Conservation (phyloP, 192 early-diverging fungal species). For the Backusella sp. region DNA sequence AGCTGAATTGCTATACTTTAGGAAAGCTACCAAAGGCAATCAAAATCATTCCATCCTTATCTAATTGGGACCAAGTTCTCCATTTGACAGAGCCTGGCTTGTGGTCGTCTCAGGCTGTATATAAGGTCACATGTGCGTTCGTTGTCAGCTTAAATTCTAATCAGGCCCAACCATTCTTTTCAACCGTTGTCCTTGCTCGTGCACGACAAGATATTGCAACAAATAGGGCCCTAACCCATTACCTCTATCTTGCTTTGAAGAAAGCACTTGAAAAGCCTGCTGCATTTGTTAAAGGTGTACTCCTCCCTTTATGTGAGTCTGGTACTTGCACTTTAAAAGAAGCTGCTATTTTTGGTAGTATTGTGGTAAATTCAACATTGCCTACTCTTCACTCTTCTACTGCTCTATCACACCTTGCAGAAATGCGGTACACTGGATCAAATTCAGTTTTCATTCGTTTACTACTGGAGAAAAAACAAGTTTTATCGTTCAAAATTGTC, state of each 20-base stretch:
- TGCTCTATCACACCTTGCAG: conserved; percentile 85
- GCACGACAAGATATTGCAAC: conserved; percentile 94
- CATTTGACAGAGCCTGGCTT: conserved; percentile 84
- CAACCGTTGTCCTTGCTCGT: conserved; percentile 83
- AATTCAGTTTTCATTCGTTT: conserved; percentile 93
- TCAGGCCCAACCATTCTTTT: conserved; percentile 89
- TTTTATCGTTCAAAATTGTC: conserved; percentile 93
- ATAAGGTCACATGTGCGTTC: conserved; percentile 94
- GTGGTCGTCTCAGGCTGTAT: conserved; percentile 95
- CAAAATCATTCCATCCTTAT: conserved; percentile 95
- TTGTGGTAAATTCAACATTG: conserved; percentile 88
- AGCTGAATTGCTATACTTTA: conserved; percentile 89
- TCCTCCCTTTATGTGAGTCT: conserved; percentile 91
- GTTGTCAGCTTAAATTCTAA: conserved; percentile 92
- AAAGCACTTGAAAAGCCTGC: conserved; percentile 95
- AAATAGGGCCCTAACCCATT: conserved; percentile 95
- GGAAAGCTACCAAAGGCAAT: conserved; percentile 96
- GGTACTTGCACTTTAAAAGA: conserved; percentile 92
- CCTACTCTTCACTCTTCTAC: conserved; percentile 95
- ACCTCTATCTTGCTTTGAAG: conserved; percentile 94
- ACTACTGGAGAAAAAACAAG: conserved; percentile 97
- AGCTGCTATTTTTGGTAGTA: conserved; percentile 93
- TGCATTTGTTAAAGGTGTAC: conserved; percentile 96
- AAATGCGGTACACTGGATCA: conserved; percentile 97
- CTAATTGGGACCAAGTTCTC: conserved; percentile 97